These are phyloP conservation scores for Kwoniella mangroviensis DNA, from an alignment of 768 basidiomycete genomes.

Conservation along the genomic window DNA sequence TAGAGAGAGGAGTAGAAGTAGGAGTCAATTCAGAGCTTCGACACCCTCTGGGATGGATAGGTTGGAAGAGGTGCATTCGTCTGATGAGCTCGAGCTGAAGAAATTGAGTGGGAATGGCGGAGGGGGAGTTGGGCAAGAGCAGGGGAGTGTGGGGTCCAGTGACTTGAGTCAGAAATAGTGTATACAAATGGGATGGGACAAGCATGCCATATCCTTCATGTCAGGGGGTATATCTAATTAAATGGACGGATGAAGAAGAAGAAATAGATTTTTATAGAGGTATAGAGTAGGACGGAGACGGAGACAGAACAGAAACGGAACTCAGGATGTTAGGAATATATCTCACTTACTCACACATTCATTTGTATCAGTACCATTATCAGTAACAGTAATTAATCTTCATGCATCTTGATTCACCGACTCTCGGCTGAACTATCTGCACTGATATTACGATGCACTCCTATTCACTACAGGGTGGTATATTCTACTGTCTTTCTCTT, in stretches of 20 bases:
- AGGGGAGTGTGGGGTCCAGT: neutral
- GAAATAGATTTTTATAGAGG: neutral
- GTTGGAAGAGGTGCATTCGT: constrained; percentile 16
- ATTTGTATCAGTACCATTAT: neutral
- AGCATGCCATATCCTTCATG: neutral
- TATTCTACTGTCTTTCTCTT: neutral
- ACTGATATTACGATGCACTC: neutral
- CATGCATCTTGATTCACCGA: neutral
- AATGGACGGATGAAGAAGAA: neutral
- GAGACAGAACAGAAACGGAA: neutral
- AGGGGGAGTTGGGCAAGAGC: neutral
- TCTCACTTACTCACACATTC: neutral
- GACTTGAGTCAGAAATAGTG: constrained; percentile 6
- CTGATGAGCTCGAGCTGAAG: constrained; percentile 13
- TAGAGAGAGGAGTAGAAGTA: constrained; percentile 11
- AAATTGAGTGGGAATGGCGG: neutral
- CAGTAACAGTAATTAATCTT: neutral
- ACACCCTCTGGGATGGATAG: constrained; percentile 18
- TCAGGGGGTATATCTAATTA: neutral
- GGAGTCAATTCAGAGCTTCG: constrained; percentile 6
- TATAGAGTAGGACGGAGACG: neutral
- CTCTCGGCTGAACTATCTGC: neutral
- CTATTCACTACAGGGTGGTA: neutral
- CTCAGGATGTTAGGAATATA: neutral
- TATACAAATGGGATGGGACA: neutral